A percentile compares a stretch with the other conserved stretches of the same genome.
phyloP scores from a whole-genome alignment of 345 rosid species.

The Eucalyptus microcorys region DNA sequence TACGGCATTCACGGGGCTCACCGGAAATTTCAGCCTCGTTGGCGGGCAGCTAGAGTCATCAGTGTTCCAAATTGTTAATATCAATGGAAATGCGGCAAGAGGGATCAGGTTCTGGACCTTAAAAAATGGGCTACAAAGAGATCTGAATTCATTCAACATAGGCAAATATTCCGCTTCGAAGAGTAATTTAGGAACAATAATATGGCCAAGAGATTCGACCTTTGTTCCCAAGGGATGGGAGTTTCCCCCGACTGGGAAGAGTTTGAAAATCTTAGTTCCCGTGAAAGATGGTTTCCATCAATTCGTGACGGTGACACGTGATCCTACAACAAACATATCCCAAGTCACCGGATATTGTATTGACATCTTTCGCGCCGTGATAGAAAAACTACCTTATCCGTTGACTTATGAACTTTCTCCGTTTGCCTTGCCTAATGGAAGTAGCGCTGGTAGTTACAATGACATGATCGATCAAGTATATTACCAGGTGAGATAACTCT shows the following conservation, averaged over 20 bases:
- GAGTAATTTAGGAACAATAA: background rate
- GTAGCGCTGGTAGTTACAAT: background rate
- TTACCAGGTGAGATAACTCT: background rate
- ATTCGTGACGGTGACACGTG: background rate
- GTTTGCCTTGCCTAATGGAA: background rate
- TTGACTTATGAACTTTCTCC: background rate
- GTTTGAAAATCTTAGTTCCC: background rate
- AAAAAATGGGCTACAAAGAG: background rate
- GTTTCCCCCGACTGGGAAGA: background rate
- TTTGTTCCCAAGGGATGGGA: background rate
- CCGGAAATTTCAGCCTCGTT: background rate
- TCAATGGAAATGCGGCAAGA: background rate
- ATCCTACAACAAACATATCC: background rate
- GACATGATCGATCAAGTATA: background rate
- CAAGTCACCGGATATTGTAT: background rate
- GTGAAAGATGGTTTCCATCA: background rate
- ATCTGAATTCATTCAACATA: background rate
- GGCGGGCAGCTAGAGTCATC: background rate
- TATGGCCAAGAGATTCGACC: background rate
- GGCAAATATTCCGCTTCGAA: background rate
- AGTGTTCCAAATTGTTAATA: background rate
- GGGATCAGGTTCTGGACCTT: background rate
- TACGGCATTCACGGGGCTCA: background rate
- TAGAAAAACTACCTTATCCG: background rate
- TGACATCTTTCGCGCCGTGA: fast-evolving